A percentile compares a stretch with the other conserved stretches of the same genome.
Conservation (phyloP, 2,329 filamentous ascomycete species). For the Trichoderma aggressivum region DNA sequence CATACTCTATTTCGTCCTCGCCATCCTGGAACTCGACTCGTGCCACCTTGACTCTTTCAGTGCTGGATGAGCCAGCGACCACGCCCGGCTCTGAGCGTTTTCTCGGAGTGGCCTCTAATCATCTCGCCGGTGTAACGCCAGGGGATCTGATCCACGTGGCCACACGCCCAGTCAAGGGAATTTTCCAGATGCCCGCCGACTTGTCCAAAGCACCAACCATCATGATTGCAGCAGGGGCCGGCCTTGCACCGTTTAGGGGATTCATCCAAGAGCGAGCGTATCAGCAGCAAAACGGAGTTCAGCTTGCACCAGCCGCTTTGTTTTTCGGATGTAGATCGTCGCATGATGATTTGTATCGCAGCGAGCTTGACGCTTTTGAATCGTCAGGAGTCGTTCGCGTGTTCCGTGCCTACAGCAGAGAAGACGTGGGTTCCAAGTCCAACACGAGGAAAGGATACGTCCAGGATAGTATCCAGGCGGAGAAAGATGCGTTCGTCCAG, state of each 20-base stretch:
- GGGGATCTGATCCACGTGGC: slow-evolving; percentile 46
- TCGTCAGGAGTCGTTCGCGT: slow-evolving; percentile 50
- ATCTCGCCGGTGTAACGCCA: slow-evolving; percentile 46
- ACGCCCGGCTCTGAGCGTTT: slow-evolving; percentile 36
- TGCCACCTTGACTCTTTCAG: slow-evolving; percentile 61
- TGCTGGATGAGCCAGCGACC: slow-evolving; percentile 53
- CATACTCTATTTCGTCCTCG: slow-evolving; percentile 65
- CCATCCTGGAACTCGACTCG: slow-evolving; percentile 53
- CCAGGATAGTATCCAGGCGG: slow-evolving; percentile 34
- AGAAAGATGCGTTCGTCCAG: slow-evolving; percentile 30
- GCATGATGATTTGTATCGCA: slow-evolving; percentile 45
- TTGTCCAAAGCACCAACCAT: slow-evolving; percentile 43
- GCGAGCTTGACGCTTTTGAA: slow-evolving; percentile 46
- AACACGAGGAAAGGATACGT: slow-evolving; percentile 44
- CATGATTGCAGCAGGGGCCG: slow-evolving; percentile 47
- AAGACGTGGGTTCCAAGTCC: slow-evolving; percentile 21
- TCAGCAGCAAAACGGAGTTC: slow-evolving; percentile 47
- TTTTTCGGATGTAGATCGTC: slow-evolving; percentile 47
- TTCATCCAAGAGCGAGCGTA: slow-evolving; percentile 57
- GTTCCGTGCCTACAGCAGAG: slow-evolving; percentile 46
- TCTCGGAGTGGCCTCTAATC: slow-evolving; percentile 57
- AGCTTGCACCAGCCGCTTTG: slow-evolving; percentile 53
- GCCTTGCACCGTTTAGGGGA: slow-evolving; percentile 57
- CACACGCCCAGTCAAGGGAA: slow-evolving; percentile 28
- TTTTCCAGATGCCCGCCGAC: slow-evolving; percentile 45